Percentiles rank a stretch among this genome's conserved stretches.
Conservation (phyloP, 2,329 filamentous ascomycete genomes). For the Coniochaeta prunicola region DNA sequence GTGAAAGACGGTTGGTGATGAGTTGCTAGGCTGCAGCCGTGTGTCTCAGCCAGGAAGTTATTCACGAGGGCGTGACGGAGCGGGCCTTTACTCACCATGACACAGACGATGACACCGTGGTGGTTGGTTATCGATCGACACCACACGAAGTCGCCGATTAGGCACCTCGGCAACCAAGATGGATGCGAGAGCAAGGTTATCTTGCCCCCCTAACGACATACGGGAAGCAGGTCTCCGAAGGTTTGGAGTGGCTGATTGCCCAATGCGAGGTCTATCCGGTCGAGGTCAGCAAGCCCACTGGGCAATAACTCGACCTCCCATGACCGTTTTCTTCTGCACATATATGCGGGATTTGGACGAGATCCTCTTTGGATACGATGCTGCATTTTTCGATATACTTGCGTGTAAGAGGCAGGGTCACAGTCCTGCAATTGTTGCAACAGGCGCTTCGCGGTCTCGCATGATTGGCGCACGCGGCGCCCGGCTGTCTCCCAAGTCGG, state of each 20-base stretch:
- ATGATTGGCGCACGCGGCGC: constrained; percentile 1
- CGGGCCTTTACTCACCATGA: neutral
- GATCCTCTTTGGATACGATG: neutral
- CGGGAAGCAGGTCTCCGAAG: neutral
- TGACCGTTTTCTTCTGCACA: neutral
- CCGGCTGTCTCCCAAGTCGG: neutral
- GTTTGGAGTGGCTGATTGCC: neutral
- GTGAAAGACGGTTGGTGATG: neutral
- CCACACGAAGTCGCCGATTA: neutral
- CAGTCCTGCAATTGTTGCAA: neutral
- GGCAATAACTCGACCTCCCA: neutral
- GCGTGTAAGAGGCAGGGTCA: neutral
- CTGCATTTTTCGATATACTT: neutral
- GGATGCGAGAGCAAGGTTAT: neutral
- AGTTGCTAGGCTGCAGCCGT: neutral
- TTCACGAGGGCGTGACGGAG: neutral
- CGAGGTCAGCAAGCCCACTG: neutral
- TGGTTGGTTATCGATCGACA: neutral
- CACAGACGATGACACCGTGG: neutral
- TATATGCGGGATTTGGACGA: neutral
- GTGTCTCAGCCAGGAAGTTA: neutral
- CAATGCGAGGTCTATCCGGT: neutral
- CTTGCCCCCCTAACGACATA: neutral
- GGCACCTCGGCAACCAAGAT: neutral
- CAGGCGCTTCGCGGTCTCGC: neutral